Base-by-base conservation (phyloP, 371 early-diverging fungal genomes). In the Lichtheimia corymbifera region DNA sequence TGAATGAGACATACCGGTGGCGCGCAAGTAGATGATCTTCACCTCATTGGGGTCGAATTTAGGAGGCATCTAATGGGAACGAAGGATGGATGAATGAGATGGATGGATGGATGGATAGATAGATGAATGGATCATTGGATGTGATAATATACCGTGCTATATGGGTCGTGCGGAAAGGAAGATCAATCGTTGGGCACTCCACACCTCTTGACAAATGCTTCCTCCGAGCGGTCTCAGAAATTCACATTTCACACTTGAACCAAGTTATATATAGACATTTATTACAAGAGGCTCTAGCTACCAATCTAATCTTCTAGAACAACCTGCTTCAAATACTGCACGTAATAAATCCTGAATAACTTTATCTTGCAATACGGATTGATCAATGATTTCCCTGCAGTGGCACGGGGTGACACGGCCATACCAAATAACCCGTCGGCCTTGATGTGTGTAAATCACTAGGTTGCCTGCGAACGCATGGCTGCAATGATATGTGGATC, bases 21-120 rank as follows among this genome's bases (percentile, higher is more conserved):
- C 88, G 77, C 97, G 90, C 81, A 98, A 91, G 84, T 91, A 89
- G 83, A 98, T 89, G 82, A 88, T 90, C 87, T 93, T 92, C 72
- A 95, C 83, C 81, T 90, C 93, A 73, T 72, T 84, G 63, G 95
- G 94, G 83, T 94, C 95, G 83, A 88, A 74, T 82, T 94, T 93
- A 72, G 93, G 94, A 72, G 94, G 93, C 80, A 80, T 80, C 72
- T 76, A 43, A 28, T 50, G 50, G 50, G 28, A 25, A 22, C 22
- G 27, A 25, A 59, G 6, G 40, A 58, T 62, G 43, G 17, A 49
- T 43, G 45, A 30, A 50, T 55, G n/a, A 54, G 47, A 58, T 55
- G 58, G 60, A 65, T 59, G 58, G 60, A 65, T 59, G 62, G 63
- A 69, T 69, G 62, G 62, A 63, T 70, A 52, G 41, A 35, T 35